Conservation (phyloP, 192 early-diverging fungal genomes). For the Coemansia interrupta region DNA sequence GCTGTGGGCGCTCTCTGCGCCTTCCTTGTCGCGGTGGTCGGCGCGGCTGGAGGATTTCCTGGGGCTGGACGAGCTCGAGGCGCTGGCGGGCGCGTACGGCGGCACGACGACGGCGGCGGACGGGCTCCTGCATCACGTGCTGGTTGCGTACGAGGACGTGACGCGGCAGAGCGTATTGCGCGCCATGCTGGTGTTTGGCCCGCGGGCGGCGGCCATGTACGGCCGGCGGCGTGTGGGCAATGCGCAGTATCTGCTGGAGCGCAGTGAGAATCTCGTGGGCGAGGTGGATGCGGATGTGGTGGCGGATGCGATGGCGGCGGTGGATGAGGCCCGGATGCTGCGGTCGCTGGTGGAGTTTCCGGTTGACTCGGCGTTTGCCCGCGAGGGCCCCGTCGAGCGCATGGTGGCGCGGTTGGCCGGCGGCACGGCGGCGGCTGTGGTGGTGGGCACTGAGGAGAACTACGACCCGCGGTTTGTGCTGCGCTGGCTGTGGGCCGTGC, state of each 20-base stretch:
- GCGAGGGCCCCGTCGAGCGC: background rate
- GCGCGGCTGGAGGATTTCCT: constrained; percentile 37
- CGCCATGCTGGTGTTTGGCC: constrained; percentile 39
- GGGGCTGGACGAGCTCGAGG: constrained; percentile 42
- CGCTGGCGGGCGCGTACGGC: constrained; percentile 33
- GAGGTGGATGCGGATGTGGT: constrained; percentile 30
- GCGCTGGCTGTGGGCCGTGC: constrained; percentile 40
- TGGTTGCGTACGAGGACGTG: constrained; percentile 30
- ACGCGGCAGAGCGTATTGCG: constrained; percentile 47
- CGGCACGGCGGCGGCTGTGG: too few relatives aligned
- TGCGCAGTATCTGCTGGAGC: constrained; percentile 29
- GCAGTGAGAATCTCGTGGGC: constrained; percentile 44
- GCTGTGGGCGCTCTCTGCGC: constrained; percentile 37
- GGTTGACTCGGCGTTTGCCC: constrained; percentile 1
- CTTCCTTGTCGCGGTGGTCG: constrained; percentile 46
- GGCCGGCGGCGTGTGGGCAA: constrained; percentile 27
- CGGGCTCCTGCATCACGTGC: constrained; percentile 20
- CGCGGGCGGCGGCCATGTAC: constrained; percentile 19
- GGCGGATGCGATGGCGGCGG: constrained; percentile 17
- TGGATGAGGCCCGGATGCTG: constrained; percentile 27
- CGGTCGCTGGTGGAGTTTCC: constrained; percentile 40
- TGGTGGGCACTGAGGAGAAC: constrained; percentile 2
- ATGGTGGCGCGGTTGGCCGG: background rate
- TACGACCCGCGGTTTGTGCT: constrained; percentile 41
- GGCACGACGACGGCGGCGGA: constrained; percentile 32